Evolutionary conservation across 805 yeast species (phyloP), one percentile per base, ranked within the genome.

Genomic region (Saccharomyces jurei): DNA sequence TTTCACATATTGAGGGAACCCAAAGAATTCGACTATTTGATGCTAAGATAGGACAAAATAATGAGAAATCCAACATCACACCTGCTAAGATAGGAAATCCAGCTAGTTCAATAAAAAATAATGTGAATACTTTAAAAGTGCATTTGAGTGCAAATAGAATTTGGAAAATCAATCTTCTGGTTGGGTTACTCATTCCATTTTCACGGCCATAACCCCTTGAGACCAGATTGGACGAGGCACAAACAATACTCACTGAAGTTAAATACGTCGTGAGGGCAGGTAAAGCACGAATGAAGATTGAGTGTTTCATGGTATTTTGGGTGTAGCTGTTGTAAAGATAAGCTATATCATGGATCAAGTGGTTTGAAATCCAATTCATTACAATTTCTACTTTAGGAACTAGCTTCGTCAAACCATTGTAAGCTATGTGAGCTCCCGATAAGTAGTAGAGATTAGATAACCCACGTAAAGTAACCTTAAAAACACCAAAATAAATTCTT

Each of bases 1-100:
- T 53, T 11, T 50, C 49, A 46, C 60, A 59, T 11, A 63, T 49
- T 21, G 54, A 51, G 30, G 69, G 65, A 6, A 68, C 58, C 59
- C 64, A 64, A 9, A 66, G 32, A 9, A 54, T 48, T 2, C 54
- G 50, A 11, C 49, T 52, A 13, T 59, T 60, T 1, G 59, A 51
- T 21, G 56, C 56, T 21, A 70, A 49, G 32, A 66, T 50, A 8
- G 72, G 71, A 32, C 65, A 58, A 17, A 69, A 55, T 13, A 84
- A 58, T 2, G 89, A 84, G 55, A 86, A 73, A 60, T 86, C 91
- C 28, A 92, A 68, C 63, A 89, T 78, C 59, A 81, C 69, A 1
- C 99, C 99, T 63, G 97, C 90, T 61, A 82, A 82, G 0, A 87
- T 76, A 1, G 99, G 99, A 73, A 94, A 92, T 6, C 85, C 74